These are phyloP conservation scores for Gelatoporia subvermispora DNA, from an alignment of 768 basidiomycete species.

Conservation along the genomic window DNA sequence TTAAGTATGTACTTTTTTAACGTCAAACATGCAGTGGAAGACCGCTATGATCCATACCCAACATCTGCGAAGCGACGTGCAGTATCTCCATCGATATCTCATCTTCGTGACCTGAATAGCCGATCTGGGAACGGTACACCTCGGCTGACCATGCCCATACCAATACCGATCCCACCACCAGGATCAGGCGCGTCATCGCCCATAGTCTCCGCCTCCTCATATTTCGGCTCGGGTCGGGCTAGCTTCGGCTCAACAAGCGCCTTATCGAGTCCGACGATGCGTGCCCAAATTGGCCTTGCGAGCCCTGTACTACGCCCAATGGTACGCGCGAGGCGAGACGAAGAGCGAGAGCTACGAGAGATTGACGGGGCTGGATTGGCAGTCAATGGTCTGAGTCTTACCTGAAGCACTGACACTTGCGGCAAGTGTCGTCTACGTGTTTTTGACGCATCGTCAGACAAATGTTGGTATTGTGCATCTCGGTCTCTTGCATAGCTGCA, in stretches of 20 bases:
- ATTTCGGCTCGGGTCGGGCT: constrained; percentile 32
- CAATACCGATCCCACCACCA: constrained; percentile 63
- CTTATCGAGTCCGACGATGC: constrained; percentile 70
- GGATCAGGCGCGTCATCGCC: constrained; percentile 73
- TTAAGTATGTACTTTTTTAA: not conserved
- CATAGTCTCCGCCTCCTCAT: constrained; percentile 49
- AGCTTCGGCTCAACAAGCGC: constrained; percentile 45
- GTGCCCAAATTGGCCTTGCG: constrained; percentile 63
- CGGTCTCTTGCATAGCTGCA: constrained; percentile 1
- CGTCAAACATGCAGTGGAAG: constrained; percentile 56
- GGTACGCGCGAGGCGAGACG: constrained; percentile 41
- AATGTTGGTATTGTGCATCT: not conserved
- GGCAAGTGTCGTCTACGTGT: too few relatives aligned
- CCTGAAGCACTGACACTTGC: constrained; percentile 7
- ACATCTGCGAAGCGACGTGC: constrained; percentile 74
- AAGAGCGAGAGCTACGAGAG: constrained; percentile 57
- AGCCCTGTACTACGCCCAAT: constrained; percentile 76
- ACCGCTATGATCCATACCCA: constrained; percentile 82
- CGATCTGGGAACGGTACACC: constrained; percentile 34
- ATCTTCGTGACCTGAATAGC: constrained; percentile 56
- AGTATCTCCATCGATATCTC: constrained; percentile 73
- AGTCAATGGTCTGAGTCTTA: constrained; percentile 56
- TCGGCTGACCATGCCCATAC: constrained; percentile 29
- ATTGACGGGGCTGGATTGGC: constrained; percentile 78
- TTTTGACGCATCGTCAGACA: too few relatives aligned